Evolutionary conservation across 345 rosid species (phyloP).

Genomic region (Draba incana): DNA sequence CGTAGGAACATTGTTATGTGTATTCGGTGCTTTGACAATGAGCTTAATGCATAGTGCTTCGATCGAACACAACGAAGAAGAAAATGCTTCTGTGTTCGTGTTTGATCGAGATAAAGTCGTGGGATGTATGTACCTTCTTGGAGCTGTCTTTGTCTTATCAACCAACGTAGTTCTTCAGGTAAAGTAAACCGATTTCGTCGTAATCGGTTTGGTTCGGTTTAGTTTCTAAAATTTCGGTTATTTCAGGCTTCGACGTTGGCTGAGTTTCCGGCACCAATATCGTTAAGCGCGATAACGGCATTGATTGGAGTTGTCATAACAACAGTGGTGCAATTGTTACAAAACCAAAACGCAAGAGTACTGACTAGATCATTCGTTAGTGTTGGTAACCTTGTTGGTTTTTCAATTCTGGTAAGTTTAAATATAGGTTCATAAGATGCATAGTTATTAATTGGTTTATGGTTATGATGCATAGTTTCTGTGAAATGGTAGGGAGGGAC

Average conservation of each 20-base stretch:
- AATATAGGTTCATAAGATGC: neutral
- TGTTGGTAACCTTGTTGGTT: conserved; percentile 46
- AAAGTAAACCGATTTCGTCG: neutral
- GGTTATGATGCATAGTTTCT: neutral
- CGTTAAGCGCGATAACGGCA: conserved; percentile 72
- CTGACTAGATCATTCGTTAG: conserved; percentile 49
- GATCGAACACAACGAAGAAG: conserved; percentile 23
- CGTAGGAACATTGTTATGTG: conserved; percentile 76
- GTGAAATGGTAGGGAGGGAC: conserved; percentile 53
- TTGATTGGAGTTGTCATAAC: conserved; percentile 71
- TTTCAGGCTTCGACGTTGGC: conserved; percentile 66
- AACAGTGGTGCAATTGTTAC: conserved; percentile 48
- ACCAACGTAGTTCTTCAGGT: conserved; percentile 81
- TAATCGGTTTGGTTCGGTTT: conserved; percentile 8
- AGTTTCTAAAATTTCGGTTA: conserved; percentile 7
- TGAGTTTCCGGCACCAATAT: conserved; percentile 91
- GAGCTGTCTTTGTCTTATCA: conserved; percentile 67
- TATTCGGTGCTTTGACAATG: conserved; percentile 74
- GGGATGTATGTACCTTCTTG: conserved; percentile 77
- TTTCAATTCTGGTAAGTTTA: conserved; percentile 59
- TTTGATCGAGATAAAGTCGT: conserved; percentile 64
- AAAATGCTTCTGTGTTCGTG: neutral
- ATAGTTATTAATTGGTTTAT: neutral
- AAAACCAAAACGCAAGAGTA: conserved; percentile 43
- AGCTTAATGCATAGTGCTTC: conserved; percentile 77